phyloP scores from a whole-genome alignment of 2,329 filamentous ascomycete species.

The Cytospora mali region DNA sequence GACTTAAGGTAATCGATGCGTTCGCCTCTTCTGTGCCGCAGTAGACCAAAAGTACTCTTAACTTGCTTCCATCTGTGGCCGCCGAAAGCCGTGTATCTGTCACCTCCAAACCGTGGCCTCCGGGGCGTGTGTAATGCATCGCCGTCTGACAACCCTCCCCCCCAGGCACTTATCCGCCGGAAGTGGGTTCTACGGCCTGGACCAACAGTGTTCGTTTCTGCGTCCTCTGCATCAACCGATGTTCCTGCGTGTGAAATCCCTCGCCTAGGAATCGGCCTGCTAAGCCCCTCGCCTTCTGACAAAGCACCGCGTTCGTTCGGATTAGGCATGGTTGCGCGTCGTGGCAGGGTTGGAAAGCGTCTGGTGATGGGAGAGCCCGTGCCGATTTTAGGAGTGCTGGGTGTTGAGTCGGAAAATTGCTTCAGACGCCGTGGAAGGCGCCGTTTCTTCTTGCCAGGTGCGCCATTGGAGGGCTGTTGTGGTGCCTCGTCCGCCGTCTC shows the following conservation, averaged over 20 bases:
- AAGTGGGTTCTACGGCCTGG: conserved; percentile 53
- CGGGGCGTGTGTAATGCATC: conserved; percentile 57
- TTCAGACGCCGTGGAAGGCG: conserved; percentile 59
- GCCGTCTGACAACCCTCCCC: conserved; percentile 64
- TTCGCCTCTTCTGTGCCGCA: conserved; percentile 82
- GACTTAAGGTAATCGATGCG: conserved; percentile 94
- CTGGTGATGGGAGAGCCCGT: conserved; percentile 46
- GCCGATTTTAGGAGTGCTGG: conserved; percentile 62
- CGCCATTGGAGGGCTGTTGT: conserved; percentile 43
- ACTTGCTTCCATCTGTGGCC: conserved; percentile 91
- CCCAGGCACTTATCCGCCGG: conserved; percentile 66
- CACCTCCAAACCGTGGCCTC: conserved; percentile 61
- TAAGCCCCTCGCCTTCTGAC: conserved; percentile 72
- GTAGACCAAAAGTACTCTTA: conserved; percentile 81
- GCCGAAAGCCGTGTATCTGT: conserved; percentile 71
- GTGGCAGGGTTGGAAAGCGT: conserved; percentile 58
- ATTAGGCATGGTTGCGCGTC: conserved; percentile 69
- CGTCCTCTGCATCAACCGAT: conserved; percentile 52
- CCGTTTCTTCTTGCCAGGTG: conserved; percentile 64
- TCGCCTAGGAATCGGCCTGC: conserved; percentile 18
- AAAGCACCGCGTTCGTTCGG: conserved; percentile 63
- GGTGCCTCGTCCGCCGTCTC: conserved; percentile 79
- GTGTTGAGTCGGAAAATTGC: conserved; percentile 62
- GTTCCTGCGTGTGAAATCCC: conserved; percentile 22
- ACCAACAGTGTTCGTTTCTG: conserved; percentile 43